Evolutionary conservation across 306 rosid species (phyloP).

Genomic region (Lagenaria siceraria): DNA sequence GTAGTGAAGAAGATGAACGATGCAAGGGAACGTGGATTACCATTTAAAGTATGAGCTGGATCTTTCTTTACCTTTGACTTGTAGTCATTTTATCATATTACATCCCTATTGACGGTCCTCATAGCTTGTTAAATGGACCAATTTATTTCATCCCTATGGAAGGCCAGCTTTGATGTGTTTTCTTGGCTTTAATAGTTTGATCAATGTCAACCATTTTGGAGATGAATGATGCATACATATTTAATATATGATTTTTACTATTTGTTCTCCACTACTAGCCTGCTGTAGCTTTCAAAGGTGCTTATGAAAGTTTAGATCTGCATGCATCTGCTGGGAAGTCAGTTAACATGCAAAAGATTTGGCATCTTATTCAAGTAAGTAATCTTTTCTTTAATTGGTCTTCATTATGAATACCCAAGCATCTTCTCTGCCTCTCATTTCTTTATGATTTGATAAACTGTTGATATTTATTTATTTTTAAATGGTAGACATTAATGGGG

Average conservation of each 20-base stretch:
- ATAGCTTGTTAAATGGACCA: background rate
- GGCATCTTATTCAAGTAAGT: constrained; percentile 91
- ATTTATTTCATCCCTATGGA: background rate
- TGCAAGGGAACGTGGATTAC: constrained; percentile 75
- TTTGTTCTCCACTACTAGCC: constrained; percentile 31
- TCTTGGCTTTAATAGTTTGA: background rate
- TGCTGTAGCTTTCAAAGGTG: constrained; percentile 73
- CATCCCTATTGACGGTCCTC: background rate
- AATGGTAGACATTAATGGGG: constrained; percentile 55
- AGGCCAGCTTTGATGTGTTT: background rate
- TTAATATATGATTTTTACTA: background rate
- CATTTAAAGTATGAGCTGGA: constrained; percentile 50
- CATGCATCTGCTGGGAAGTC: constrained; percentile 84
- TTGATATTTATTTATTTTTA: constrained; percentile 14
- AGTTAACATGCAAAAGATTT: constrained; percentile 80
- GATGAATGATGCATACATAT: background rate
- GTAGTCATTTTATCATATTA: background rate
- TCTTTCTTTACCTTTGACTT: background rate
- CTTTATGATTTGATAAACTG: constrained; percentile 1
- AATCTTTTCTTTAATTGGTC: constrained; percentile 5
- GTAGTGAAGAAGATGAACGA: constrained; percentile 70
- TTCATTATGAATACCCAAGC: background rate
- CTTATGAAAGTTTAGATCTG: constrained; percentile 66
- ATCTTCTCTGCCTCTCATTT: background rate
- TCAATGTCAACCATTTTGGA: background rate